These are phyloP conservation scores for Comarum palustre DNA, from an alignment of 306 rosid genomes.

Conservation along the genomic window DNA sequence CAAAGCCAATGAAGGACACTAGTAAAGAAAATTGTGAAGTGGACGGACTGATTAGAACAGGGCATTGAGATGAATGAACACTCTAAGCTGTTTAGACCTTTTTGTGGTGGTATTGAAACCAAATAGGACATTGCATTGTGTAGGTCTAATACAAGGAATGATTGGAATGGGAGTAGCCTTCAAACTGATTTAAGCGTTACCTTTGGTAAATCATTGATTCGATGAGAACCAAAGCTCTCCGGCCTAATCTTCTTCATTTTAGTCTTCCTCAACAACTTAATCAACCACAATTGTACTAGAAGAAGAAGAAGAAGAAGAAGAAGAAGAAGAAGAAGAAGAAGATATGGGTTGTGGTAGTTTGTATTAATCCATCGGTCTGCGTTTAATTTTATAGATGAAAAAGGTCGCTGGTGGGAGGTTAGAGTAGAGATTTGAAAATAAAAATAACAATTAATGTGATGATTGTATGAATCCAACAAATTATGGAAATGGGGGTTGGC, in stretches of 20 bases:
- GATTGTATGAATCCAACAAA: no score
- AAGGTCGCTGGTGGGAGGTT: no score
- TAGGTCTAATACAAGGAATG: background rate
- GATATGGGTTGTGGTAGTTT: no score
- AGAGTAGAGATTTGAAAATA: background rate
- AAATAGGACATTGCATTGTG: background rate
- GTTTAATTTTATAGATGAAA: no score
- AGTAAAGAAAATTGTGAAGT: background rate
- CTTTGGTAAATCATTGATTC: background rate
- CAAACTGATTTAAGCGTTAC: background rate
- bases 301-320: no score
- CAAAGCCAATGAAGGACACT: background rate
- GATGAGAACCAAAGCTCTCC: background rate
- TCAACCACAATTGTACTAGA: no score
- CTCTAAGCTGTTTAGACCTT: background rate
- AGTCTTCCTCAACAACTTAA: background rate
- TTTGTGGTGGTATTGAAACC: background rate
- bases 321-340: no score
- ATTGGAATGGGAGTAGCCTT: background rate
- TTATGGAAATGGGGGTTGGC: no score
- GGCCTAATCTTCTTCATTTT: background rate
- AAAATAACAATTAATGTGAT: no score
- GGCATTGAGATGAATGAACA: constrained; percentile 5
- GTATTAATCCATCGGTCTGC: no score
- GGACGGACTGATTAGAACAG: background rate